These are phyloP conservation scores for Desmodesmus armatus DNA, from an alignment of 139 green algal genomes.

Conservation along the genomic window DNA sequence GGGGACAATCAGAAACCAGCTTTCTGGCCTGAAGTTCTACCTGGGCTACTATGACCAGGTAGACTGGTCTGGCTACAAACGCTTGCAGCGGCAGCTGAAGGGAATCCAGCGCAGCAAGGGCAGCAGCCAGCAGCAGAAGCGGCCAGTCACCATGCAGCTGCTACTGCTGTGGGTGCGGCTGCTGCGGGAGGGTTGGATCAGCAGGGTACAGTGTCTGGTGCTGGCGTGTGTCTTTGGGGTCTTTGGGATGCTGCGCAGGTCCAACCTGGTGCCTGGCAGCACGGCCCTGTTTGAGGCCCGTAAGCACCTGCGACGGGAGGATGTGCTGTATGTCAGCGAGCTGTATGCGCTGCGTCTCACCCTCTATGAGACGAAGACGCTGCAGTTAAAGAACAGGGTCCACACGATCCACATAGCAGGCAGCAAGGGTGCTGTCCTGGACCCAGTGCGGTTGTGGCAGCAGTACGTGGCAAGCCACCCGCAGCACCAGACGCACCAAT, in stretches of 20 bases:
- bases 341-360: too few species aligned
- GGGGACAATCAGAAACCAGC: neutral
- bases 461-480: neutral
- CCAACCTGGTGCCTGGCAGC: too few species aligned
- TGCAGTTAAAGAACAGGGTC: too few species aligned
- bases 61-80: too few species aligned
- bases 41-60: neutral
- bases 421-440: neutral
- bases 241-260: too few species aligned
- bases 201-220: neutral
- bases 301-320: too few species aligned
- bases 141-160: neutral
- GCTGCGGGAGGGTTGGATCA: neutral
- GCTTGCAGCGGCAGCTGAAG: neutral
- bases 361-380: too few species aligned
- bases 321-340: too few species aligned
- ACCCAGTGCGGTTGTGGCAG: neutral
- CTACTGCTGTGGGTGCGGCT: neutral
- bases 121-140: neutral
- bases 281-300: too few species aligned
- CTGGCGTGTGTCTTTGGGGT: too few species aligned
- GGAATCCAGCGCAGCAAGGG: neutral
- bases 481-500: neutral
- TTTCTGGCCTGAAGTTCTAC: neutral
- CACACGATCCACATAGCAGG: neutral